These are phyloP conservation scores for Lachnellula willkommii DNA, from an alignment of 2,329 filamentous ascomycete genomes.

Conservation along the genomic window DNA sequence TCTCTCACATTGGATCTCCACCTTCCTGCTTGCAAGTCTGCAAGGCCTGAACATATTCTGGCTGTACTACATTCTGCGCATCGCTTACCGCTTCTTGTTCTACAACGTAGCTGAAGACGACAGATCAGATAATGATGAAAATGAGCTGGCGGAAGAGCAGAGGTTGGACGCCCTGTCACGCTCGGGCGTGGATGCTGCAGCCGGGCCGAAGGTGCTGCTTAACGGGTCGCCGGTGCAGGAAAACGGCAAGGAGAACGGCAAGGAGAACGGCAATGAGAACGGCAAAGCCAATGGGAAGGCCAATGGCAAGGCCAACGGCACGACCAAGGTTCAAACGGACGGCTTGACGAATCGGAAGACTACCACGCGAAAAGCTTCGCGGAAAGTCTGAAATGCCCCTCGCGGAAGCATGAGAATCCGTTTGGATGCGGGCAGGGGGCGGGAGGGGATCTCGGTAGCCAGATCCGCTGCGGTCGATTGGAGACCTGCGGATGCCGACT, in stretches of 20 bases:
- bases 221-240: conserved; percentile 13
- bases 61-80: conserved; percentile 70
- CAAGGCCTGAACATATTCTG: conserved; percentile 76
- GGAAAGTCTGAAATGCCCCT: neutral
- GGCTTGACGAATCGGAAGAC: conserved; percentile 21
- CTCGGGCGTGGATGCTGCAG: conserved; percentile 7
- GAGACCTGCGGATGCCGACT: too few relatives aligned
- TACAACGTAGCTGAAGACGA: conserved; percentile 61
- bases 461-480: neutral
- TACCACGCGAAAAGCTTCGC: neutral
- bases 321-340: conserved; percentile 13
- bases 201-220: conserved; percentile 12
- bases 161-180: conserved; percentile 17
- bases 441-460: neutral
- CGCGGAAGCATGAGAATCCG: neutral
- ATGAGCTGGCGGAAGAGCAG: conserved; percentile 19
- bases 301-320: conserved; percentile 8
- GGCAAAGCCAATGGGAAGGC: conserved; percentile 5
- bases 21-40: conserved; percentile 57
- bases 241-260: neutral
- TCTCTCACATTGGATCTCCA: conserved; percentile 63
- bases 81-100: conserved; percentile 64
- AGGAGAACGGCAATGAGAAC: neutral
- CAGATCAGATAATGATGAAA: conserved; percentile 63
- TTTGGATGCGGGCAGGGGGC: neutral